Conservation (phyloP, 495 filamentous ascomycete genomes). For the Hypoxylon rickii region DNA sequence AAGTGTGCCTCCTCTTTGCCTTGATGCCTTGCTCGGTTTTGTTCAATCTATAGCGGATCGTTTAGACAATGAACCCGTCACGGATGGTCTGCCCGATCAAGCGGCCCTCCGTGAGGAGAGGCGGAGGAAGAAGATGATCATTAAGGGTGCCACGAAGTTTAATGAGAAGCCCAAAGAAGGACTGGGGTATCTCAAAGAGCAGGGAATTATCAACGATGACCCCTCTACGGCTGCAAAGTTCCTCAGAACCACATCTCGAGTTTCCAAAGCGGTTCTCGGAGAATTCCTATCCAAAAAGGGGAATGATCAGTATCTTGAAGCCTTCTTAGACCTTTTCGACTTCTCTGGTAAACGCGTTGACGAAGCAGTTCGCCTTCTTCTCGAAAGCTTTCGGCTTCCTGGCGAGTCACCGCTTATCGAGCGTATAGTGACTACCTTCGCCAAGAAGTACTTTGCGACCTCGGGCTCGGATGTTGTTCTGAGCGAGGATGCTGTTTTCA, state of each 20-base stretch:
- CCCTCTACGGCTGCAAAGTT: slow-evolving; percentile 77
- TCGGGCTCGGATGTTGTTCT: slow-evolving; percentile 74
- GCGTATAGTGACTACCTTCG: slow-evolving; percentile 84
- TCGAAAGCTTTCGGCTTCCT: slow-evolving; percentile 92
- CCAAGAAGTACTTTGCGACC: slow-evolving; percentile 81
- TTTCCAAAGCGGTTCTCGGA: slow-evolving; percentile 89
- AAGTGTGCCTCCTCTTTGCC: slow-evolving; percentile 92
- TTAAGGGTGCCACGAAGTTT: slow-evolving; percentile 87
- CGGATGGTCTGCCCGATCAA: slow-evolving; percentile 70
- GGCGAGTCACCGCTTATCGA: slow-evolving; percentile 94
- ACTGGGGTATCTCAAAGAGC: slow-evolving; percentile 79
- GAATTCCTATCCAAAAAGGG: slow-evolving; percentile 90
- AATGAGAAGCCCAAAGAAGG: slow-evolving; percentile 93
- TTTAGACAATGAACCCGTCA: slow-evolving; percentile 68
- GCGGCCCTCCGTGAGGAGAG: slow-evolving; percentile 68
- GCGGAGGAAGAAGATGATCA: slow-evolving; percentile 80
- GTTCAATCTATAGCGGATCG: slow-evolving; percentile 90
- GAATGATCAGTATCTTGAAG: slow-evolving; percentile 78
- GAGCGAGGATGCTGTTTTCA: slow-evolving; percentile 85
- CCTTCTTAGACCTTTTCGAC: slow-evolving; percentile 83
- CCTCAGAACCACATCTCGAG: slow-evolving; percentile 78
- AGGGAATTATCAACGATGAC: slow-evolving; percentile 81
- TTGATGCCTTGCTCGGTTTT: slow-evolving; percentile 89
- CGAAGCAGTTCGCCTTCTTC: slow-evolving; percentile 82
- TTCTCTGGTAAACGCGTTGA: slow-evolving; percentile 86